Evolutionary conservation across 257 asterid genomes (phyloP), one percentile per base, ranked within the genome.

Genomic region (Solanum paucissectum): DNA sequence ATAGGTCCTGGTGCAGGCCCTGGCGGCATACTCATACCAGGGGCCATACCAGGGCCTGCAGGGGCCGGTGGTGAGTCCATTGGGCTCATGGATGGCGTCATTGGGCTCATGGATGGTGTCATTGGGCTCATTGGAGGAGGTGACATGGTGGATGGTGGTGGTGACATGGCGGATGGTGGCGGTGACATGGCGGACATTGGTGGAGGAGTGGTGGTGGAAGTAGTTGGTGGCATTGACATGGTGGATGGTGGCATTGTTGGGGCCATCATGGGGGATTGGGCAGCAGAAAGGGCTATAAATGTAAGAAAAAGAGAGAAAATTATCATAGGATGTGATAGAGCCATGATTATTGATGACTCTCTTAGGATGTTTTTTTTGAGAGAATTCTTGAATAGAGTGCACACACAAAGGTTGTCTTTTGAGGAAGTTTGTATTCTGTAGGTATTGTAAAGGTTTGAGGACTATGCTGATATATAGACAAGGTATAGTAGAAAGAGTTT

Each of bases 211-310:
- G 42, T 27, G 88, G 81, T 83, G 81, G 81, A 18, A 88, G 55
- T 10, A 89, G 83, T 32, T 34, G 81, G 72, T 40, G 88, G 23
- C 88, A 88, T 84, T 87, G 82, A 29, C 83, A 83, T 77, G 37
- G 88, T 79, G 38, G 91, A 68, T 0, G 92, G 92, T 60, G 94
- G 88, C 88, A 87, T 71, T 12, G 92, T 12, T n/a, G 89, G 38
- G 7, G 92, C 10, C 83, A 64, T 44, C 62, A 84, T 83, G 25
- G 93, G 91, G 12, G 90, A 88, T 42, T 88, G 93, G 36, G 91
- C 87, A 29, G 85, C 86, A 55, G 92, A 32, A 6, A 91, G 84
- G n/a, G 88, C 66, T 64, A 88, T 27, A 3, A 83, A n/a, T 32
- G 90, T 4, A 10, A 87, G 75, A 3, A 73, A 89, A 58, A 88